Base-by-base conservation (phyloP, 192 early-diverging fungal genomes). In the Backusella luteola region DNA sequence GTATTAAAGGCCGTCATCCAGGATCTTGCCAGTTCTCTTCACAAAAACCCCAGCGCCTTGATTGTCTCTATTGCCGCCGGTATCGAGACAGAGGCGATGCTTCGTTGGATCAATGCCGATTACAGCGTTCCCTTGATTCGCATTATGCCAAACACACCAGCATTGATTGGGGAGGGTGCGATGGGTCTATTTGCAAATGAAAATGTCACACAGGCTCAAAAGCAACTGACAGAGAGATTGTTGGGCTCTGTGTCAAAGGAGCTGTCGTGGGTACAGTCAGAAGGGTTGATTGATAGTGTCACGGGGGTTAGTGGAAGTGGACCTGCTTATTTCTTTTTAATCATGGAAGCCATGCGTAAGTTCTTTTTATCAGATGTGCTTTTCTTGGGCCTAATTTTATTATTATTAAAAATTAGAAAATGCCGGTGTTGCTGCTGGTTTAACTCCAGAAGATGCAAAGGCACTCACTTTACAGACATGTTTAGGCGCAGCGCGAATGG, bases 91-190 rank as follows among this genome's bases (percentile, higher is more conserved):
- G 78, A 76, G n/a, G 95, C 96, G 71, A 88, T 98, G 67, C 75
- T 84, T 35, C 86, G 88, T 19, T 98, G 96, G 93, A 85, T 95
- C 77, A 76, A 81, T 38, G 38, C 66, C 26, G 77, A 74, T 23
- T 46, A 70, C 4, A 26, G 15, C 3, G 23, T 46, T 5, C 39
- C 42, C 29, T 73, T 76, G 67, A 76, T 98, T 41, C 79, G 95
- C 15, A 88, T 89, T 71, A 98, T 98, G 96, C 96, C 96, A 78
- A 96, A 98, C 79, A 98, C 96, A 34, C 96, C 96, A 11, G 92
- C 95, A 6, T 80, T 98, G 19, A 93, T 96, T 7, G 84, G 84
- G 21, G 92, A 96, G 79, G 96, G 96, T 19, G 96, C 94, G 0
- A 85, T 94, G 4, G 95, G 95, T 6, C 78, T 95, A 73, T 96